A percentile compares a stretch with the other conserved stretches of the same genome.
Evolutionary conservation across 805 yeast species (phyloP).

Genomic region (Metschnikowia matae): DNA sequence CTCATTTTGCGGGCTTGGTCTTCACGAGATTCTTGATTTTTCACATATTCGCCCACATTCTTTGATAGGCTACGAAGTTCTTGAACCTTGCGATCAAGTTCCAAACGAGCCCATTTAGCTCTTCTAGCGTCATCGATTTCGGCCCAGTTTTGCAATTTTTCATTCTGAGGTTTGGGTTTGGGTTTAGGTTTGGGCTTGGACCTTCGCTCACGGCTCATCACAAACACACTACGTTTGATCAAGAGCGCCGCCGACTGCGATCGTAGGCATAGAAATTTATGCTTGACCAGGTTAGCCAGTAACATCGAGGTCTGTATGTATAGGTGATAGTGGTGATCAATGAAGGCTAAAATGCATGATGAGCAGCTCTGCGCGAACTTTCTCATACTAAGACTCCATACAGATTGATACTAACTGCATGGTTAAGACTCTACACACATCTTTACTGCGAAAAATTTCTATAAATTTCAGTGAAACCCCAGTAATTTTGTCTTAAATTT

Average conservation of each 20-base stretch:
- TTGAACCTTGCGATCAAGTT: conserved; percentile 21
- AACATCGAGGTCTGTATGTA: background rate
- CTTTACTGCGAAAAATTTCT: background rate
- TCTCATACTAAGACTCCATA: background rate
- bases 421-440: background rate
- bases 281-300: background rate
- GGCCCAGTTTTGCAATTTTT: conserved; percentile 18
- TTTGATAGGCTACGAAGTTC: conserved; percentile 30
- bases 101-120: conserved; percentile 19
- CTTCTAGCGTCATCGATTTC: conserved; percentile 22
- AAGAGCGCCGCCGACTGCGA: background rate
- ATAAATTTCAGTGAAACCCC: too few relatives aligned
- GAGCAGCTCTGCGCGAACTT: conserved; percentile 4
- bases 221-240: conserved; percentile 11
- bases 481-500: too few relatives aligned
- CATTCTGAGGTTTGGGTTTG: conserved; percentile 4
- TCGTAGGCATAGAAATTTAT: conserved; percentile 4
- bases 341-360: background rate
- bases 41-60: conserved; percentile 21
- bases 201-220: conserved; percentile 14
- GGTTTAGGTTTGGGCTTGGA: conserved; percentile 9
- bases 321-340: background rate
- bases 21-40: conserved; percentile 2
- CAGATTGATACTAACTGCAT: background rate
- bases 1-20: conserved; percentile 16